Evolutionary conservation across 2,329 filamentous ascomycete genomes (phyloP).

Genomic region (Cadophora gregata): DNA sequence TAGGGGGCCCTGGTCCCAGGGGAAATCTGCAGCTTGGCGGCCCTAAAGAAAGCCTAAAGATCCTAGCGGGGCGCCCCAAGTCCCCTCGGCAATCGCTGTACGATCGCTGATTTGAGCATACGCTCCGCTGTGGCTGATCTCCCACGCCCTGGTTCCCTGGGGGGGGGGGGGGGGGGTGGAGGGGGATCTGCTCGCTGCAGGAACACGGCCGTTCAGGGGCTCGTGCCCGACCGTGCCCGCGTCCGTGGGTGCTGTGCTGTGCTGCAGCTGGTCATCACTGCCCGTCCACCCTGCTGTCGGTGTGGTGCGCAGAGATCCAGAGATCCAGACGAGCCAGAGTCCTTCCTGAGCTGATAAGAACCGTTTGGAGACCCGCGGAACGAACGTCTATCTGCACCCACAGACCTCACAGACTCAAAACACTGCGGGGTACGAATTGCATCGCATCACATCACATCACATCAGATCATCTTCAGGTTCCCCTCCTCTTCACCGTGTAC

Average conservation of each 20-base stretch:
- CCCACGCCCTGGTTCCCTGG: no score
- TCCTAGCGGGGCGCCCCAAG: neutral
- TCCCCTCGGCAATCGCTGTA: neutral
- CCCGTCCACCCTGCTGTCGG: no score
- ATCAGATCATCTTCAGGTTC: neutral
- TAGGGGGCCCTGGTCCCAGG: no score
- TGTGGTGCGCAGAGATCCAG: neutral
- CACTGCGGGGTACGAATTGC: neutral
- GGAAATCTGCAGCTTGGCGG: neutral
- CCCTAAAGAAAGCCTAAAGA: neutral
- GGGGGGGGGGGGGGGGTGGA: no score
- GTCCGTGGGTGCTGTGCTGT: constrained; percentile 12
- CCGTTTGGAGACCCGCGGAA: neutral
- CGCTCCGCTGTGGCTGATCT: neutral
- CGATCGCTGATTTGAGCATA: neutral
- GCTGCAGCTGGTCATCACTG: neutral
- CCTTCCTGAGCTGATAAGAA: neutral
- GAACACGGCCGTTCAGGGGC: neutral
- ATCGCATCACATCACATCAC: neutral
- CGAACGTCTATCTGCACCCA: constrained; percentile 3
- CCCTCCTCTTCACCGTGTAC: no score
- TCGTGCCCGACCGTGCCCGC: constrained; percentile 10
- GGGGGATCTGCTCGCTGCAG: neutral
- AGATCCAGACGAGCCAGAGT: neutral
- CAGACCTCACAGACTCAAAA: constrained; percentile 8